Evolutionary conservation across 2,329 filamentous ascomycete species (phyloP).

Genomic region (Phoma sp.): DNA sequence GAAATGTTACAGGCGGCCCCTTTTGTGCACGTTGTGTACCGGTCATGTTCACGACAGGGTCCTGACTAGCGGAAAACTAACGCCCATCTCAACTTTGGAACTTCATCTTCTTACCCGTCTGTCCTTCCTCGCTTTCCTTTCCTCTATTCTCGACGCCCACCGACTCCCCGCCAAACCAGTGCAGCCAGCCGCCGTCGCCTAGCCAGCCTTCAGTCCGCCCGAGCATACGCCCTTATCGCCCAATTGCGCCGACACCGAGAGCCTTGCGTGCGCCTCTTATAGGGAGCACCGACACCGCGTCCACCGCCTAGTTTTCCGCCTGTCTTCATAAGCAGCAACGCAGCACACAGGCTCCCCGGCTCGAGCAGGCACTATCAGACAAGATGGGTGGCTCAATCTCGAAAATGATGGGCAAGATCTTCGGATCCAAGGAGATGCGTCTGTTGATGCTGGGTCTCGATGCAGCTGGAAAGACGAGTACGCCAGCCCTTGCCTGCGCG

Average conservation of each 20-base stretch:
- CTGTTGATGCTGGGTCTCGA: conserved; percentile 97
- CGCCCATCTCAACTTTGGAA: conserved; percentile 13
- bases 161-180: conserved; percentile 3
- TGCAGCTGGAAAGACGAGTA: conserved; percentile 94
- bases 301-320: not conserved
- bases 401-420: conserved; percentile 98
- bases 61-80: conserved; percentile 4
- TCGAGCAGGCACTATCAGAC: conserved; percentile 41
- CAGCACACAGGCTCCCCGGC: not conserved
- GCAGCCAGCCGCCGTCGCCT: conserved; percentile 1
- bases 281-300: conserved; percentile 13
- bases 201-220: not conserved
- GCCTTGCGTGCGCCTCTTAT: conserved; percentile 4
- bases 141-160: conserved; percentile 7
- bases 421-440: conserved; percentile 98
- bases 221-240: conserved; percentile 6
- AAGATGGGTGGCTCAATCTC: conserved; percentile 89
- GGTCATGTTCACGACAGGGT: conserved; percentile 1
- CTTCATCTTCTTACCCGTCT: conserved; percentile 3
- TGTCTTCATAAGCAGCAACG: conserved; percentile 1
- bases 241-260: conserved; percentile 9
- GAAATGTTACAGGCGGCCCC: conserved; percentile 7
- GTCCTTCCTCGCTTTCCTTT: not conserved
- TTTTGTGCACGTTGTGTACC: conserved; percentile 12
- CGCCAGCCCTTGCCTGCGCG: conserved; percentile 22